Conservation (phyloP, 164 flowering plant species). For the Vitis cinerea region DNA sequence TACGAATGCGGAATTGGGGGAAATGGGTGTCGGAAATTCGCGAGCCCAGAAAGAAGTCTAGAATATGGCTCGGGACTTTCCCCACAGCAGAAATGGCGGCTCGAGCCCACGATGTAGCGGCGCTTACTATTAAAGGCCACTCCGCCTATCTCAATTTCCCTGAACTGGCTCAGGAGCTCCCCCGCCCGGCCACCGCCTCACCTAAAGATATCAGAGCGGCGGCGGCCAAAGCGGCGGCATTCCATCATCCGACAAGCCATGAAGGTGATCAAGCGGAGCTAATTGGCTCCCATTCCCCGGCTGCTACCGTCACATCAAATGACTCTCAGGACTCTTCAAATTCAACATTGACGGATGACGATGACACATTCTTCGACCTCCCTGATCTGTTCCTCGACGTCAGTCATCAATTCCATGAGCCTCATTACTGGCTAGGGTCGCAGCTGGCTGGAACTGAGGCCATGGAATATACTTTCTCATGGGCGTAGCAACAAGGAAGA, state of each 20-base stretch:
- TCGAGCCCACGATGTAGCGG: slow-evolving; percentile 68
- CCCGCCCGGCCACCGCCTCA: slow-evolving; percentile 42
- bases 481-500: too few relatives aligned
- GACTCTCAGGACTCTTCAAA: slow-evolving; percentile 15
- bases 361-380: slow-evolving; percentile 30
- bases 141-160: slow-evolving; percentile 61
- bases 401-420: slow-evolving; percentile 7
- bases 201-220: slow-evolving; percentile 64
- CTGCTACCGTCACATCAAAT: slow-evolving; percentile 1
- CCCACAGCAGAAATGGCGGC: slow-evolving; percentile 70
- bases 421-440: slow-evolving; percentile 11
- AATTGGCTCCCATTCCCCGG: neutral
- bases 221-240: slow-evolving; percentile 47
- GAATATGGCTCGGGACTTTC: slow-evolving; percentile 69
- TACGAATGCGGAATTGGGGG: slow-evolving; percentile 60
- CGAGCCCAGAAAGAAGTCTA: slow-evolving; percentile 60
- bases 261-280: neutral
- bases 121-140: slow-evolving; percentile 52
- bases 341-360: slow-evolving; percentile 9
- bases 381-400: slow-evolving; percentile 26
- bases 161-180: slow-evolving; percentile 40
- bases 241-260: slow-evolving; percentile 1
- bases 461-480: neutral
- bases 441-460: slow-evolving; percentile 5
- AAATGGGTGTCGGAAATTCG: slow-evolving; percentile 70